Percentiles rank a stretch among this genome's conserved stretches.
Conservation (phyloP, 441 rosid species). For the Mallotus repandus region DNA sequence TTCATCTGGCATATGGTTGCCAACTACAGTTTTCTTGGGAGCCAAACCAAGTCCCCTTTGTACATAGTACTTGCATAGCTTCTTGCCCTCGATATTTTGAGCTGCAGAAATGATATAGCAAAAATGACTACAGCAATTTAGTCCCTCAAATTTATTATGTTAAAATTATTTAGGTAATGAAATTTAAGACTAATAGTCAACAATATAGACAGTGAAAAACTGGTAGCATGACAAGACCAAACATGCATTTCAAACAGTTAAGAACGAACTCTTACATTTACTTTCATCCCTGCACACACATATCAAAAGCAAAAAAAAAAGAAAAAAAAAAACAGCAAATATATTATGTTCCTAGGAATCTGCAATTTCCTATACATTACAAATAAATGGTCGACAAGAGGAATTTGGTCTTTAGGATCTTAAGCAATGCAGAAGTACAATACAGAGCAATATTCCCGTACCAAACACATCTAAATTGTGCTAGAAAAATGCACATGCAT, state of each 20-base stretch:
- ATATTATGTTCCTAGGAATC: not conserved
- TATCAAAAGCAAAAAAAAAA: not conserved
- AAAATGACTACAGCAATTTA: not conserved
- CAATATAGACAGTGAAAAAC: not conserved
- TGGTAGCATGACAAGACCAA: not conserved
- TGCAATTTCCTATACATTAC: not conserved
- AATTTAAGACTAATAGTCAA: not conserved
- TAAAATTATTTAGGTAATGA: not conserved
- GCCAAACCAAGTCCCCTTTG: conserved; percentile 54
- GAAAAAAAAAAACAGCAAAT: not conserved
- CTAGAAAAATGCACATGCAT: not conserved
- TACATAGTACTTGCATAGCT: conserved; percentile 44
- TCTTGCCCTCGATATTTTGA: conserved; percentile 44
- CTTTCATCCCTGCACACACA: not conserved
- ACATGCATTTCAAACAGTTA: not conserved
- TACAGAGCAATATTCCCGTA: too few relatives aligned
- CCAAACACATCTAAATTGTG: too few relatives aligned
- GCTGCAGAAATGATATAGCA: conserved; percentile 29
- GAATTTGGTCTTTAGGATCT: not conserved
- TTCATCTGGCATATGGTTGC: conserved; percentile 23
- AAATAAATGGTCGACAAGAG: not conserved
- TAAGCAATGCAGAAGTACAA: not conserved
- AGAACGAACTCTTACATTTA: not conserved
- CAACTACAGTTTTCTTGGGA: conserved; percentile 21
- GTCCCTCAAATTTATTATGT: not conserved